Evolutionary conservation across 352 stramenopile species (phyloP), one percentile per base, ranked within the genome.

Genomic region (Thraustotheca clavata): DNA sequence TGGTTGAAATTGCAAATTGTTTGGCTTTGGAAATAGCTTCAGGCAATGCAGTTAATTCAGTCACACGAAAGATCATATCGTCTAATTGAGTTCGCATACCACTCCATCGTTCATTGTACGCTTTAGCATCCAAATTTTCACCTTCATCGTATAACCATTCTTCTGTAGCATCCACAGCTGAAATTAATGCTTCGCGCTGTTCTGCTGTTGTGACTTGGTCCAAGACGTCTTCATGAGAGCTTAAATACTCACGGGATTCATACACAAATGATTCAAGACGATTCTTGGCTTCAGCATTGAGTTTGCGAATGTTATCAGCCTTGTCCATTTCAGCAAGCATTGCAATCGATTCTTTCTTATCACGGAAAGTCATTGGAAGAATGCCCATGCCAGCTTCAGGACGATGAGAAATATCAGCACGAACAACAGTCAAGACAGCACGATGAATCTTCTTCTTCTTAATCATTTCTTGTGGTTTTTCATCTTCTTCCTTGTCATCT

Each of bases 121-220:
- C 87, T 6, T 74, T 68, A 41, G 91, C 73, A 20, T 91, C 86
- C 18, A 89, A 87, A 70, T 88, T 85, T 55, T 95, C 92, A 46
- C 86, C 89, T 35, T 97, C 89, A 40, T 97, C 88, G 69, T 96
- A 96, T 54, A 98, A 71, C 93, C 94, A 98, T 34, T 97, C 88
- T 67, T 97, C 87, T 4, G 84, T 89, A 60, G 90, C 85, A 33
- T 87, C 76, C 0, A 94, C 74, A 62, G 84, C 76, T 26, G 78
- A 73, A 26, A 70, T 57, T 29, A 98, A 67, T 18, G 82, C 72
- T 57, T 95, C 87, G 12, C 94, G 73, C 68, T 98, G 87, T 43
- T 96, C 86, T 1, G 96, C 75, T 20, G 84, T 80, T 46, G 74
- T 81, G 62, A 98, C 74, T 16, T 81, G 48, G 49, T 94, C 84